A percentile compares a stretch with the other conserved stretches of the same genome.
These are phyloP conservation scores for Phytopythium boreale DNA, from an alignment of 352 stramenopile species.

Conservation along the genomic window DNA sequence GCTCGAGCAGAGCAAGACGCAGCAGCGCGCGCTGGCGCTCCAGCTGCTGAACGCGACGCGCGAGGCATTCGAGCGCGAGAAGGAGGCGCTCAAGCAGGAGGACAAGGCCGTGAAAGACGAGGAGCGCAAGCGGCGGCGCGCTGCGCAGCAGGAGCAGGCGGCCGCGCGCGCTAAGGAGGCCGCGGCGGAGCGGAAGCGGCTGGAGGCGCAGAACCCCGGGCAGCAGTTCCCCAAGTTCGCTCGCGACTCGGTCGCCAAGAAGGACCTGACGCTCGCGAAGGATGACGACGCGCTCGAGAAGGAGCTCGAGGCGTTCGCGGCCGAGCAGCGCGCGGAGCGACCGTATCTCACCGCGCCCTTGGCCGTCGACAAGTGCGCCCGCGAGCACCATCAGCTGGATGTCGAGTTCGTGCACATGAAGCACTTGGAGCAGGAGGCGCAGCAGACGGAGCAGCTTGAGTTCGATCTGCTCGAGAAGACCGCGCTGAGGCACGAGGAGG, in stretches of 20 bases:
- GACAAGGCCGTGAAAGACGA: conserved; percentile 41
- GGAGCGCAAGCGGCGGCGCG: conserved; percentile 45
- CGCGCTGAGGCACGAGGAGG: conserved; percentile 47
- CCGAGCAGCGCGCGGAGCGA: conserved; percentile 38
- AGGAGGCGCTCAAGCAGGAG: conserved; percentile 41
- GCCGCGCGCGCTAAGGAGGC: conserved; percentile 45
- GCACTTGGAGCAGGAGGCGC: conserved; percentile 39
- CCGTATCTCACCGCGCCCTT: conserved; percentile 45
- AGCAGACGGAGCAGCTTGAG: conserved; percentile 55
- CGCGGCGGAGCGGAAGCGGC: conserved; percentile 11
- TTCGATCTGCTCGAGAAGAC: conserved; percentile 72
- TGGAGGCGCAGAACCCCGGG: conserved; percentile 11
- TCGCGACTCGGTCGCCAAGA: conserved; percentile 52
- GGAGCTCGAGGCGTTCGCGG: conserved; percentile 48
- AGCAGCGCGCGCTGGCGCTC: conserved; percentile 50
- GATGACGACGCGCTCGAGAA: conserved; percentile 54
- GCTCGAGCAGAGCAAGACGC: conserved; percentile 23
- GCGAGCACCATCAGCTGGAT: conserved; percentile 34
- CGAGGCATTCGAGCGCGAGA: conserved; percentile 54
- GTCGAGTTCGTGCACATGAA: conserved; percentile 68
- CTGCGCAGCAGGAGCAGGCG: conserved; percentile 38
- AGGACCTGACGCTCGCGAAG: conserved; percentile 46
- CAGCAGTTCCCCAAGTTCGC: conserved; percentile 30
- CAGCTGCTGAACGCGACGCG: conserved; percentile 60
- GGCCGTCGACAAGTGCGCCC: conserved; percentile 34